Conservation (phyloP, 345 rosid genomes). For the Cardamine chenopodiifolia region DNA sequence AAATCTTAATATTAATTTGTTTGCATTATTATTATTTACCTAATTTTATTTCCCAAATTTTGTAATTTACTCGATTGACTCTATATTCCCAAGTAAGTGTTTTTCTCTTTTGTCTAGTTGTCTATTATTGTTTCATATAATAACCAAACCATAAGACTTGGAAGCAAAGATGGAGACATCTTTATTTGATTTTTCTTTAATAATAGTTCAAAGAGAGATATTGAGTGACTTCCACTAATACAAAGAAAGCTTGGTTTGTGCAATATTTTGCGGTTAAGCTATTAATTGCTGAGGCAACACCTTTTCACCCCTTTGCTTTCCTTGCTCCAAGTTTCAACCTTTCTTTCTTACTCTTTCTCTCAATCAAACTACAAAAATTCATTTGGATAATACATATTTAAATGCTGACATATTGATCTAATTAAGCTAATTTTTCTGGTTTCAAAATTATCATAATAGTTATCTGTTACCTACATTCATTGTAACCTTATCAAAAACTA, state of each 20-base stretch:
- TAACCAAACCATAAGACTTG: conserved; percentile 42
- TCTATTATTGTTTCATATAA: conserved; percentile 12
- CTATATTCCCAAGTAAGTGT: neutral
- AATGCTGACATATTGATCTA: neutral
- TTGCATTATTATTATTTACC: neutral
- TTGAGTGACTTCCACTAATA: conserved; percentile 66
- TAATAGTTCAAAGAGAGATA: conserved; percentile 33
- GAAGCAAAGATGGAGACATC: conserved; percentile 41
- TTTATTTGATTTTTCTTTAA: neutral
- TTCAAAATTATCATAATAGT: conserved; percentile 14
- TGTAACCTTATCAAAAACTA: conserved; percentile 29
- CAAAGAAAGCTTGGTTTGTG: conserved; percentile 48
- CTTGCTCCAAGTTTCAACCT: conserved; percentile 22
- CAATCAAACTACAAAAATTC: conserved; percentile 24
- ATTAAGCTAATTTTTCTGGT: neutral
- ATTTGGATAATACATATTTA: conserved; percentile 6
- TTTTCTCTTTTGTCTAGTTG: conserved; percentile 20
- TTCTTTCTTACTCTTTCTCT: conserved; percentile 24
- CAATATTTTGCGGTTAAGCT: conserved; percentile 82
- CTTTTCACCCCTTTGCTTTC: conserved; percentile 39
- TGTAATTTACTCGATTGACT: neutral
- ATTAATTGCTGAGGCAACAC: conserved; percentile 46
- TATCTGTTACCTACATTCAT: conserved; percentile 41
- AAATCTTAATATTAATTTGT: neutral
- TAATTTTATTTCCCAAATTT: neutral